These are phyloP conservation scores for Penicillium sp. DNA, from an alignment of 2,329 filamentous ascomycete species.

Conservation along the genomic window DNA sequence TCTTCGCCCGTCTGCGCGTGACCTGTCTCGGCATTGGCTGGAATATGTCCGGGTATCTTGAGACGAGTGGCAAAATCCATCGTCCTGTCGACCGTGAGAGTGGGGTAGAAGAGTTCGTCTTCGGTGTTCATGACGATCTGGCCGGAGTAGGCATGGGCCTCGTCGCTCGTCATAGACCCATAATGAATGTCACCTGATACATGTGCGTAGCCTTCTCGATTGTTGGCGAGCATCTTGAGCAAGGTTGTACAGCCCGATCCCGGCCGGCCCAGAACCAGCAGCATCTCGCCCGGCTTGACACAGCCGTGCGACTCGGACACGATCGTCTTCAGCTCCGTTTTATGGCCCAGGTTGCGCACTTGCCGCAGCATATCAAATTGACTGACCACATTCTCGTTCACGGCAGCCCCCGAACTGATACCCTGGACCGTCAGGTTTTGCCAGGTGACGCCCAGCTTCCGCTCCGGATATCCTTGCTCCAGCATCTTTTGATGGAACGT, in stretches of 20 bases:
- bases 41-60: constrained; percentile 55
- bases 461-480: too few relatives aligned
- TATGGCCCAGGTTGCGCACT: too few relatives aligned
- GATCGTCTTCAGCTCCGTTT: too few relatives aligned
- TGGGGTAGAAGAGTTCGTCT: constrained; percentile 42
- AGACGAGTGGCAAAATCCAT: constrained; percentile 60
- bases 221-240: neutral
- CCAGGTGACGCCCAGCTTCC: neutral
- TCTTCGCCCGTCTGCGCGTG: neutral
- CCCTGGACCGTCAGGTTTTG: neutral
- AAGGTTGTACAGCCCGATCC: too few relatives aligned
- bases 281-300: too few relatives aligned
- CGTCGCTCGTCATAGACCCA: neutral
- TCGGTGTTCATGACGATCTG: neutral
- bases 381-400: neutral
- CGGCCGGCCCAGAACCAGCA: too few relatives aligned
- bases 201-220: neutral
- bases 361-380: too few relatives aligned
- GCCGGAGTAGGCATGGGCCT: neutral
- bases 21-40: neutral
- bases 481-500: too few relatives aligned
- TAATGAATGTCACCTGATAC: neutral
- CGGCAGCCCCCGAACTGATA: neutral
- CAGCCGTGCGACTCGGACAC: too few relatives aligned
- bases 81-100: constrained; percentile 55